Evolutionary conservation across 2,329 filamentous ascomycete genomes (phyloP), one percentile per base, ranked within the genome.

Genomic region (Arthrocladium fulminans): DNA sequence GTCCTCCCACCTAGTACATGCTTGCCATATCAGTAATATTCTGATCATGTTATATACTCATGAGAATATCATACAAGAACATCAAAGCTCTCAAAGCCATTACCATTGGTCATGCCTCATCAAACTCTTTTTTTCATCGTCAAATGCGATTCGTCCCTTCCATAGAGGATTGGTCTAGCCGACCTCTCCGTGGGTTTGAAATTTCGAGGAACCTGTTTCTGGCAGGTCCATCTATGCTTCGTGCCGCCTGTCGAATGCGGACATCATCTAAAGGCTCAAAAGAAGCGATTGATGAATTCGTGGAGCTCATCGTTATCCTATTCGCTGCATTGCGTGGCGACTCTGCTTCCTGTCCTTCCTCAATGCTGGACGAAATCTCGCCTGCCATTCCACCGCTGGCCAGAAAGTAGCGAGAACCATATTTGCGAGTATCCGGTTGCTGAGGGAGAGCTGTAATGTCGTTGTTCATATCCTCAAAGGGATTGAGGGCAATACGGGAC

Each of bases 271-370:
- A 59, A 3, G 67, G 68, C 49, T 71, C 58, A 37, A 58, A 45
- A 4, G 55, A 58, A 9, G 46, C 69, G 0, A 66, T 70, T 5
- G 70, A 73, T 2, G 68, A 71, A 48, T 72, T 71, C 23, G 70
- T 69, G 8, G 69, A 70, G 54, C 65, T 68, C 20, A 65, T 67
- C 55, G 66, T 67, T 29, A 69, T 65, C 13, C 65, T 65, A 24
- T 64, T 51, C 20, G 34, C 8, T 9, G 15, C 10, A 12, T 25
- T 20, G 19, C 34, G 44, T 27, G 22, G 32, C 15, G 30, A 38
- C 17, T 27, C 34, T 38, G 13, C 27, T 20, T 39, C n/a, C 3
- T 27, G 12, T 30, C 19, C 65, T 3, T 59, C 61, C 15, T 53
- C 59, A 49, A 60, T 59, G 40, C 68, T 67, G 1, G 39, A n/a